Evolutionary conservation across 257 asterid genomes (phyloP), one percentile per base, ranked within the genome.

Genomic region (Solanum peruvianum): DNA sequence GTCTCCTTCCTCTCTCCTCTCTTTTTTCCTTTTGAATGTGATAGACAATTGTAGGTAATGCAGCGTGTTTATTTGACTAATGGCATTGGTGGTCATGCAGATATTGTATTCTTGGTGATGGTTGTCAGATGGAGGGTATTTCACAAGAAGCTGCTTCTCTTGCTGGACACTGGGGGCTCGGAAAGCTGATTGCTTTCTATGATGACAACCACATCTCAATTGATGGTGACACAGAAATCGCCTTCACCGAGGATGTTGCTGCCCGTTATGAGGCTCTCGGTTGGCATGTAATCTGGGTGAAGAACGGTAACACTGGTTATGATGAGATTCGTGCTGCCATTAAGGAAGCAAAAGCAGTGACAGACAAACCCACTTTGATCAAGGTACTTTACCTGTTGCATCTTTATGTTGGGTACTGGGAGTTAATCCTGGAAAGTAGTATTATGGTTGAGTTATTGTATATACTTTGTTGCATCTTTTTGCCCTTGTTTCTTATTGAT

Each of bases 121-220:
- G 98, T 15, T 95, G 98, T 85, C 95, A 93, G 89, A 95, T 95
- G 98, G 98, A 95, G 93, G 98, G 98, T 87, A 91, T 95, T 86
- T 87, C 98, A 13, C 93, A 95, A 42, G 98, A 95, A 90, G 98
- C 93, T 31, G 90, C 93, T 91, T 95, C 98, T 87, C 93, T 95
- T 82, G 98, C 98, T 88, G 98, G 94, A 11, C 98, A 95, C 64
- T 95, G 98, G 98, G 98, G 98, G 47, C 98, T 95, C 21, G 98
- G 98, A 83, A 95, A 95, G 89, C 87, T 95, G 88, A 95, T 95
- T 89, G 98, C 98, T 33, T 91, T 95, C 20, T 95, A 95, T 58
- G 98, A 95, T 18, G 98, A 95, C 89, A 95, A 95, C 81, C 98
- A 95, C 91, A 95, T 95, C 89, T 93, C 98, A 21, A 95, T 95